These are phyloP conservation scores for Leccinellum luteum DNA, from an alignment of 768 basidiomycete genomes.

Conservation along the genomic window DNA sequence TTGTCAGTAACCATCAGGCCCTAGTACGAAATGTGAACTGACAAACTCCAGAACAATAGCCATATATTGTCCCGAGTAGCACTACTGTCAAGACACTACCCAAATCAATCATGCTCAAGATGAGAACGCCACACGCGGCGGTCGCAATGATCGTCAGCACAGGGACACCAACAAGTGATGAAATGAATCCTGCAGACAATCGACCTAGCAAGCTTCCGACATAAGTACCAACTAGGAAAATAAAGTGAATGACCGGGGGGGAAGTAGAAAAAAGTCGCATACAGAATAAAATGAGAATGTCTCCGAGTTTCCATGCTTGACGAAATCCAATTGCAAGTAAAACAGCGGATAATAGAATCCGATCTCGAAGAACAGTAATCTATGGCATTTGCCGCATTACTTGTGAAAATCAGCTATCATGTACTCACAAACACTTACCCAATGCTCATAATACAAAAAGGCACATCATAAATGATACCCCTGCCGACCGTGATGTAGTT, in stretches of 20 bases:
- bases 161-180: constrained; percentile 41
- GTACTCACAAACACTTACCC: constrained; percentile 18
- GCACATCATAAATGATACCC: constrained; percentile 12
- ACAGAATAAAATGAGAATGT: constrained; percentile 60
- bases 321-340: constrained; percentile 54
- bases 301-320: constrained; percentile 43
- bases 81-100: constrained; percentile 34
- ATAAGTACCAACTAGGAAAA: constrained; percentile 44
- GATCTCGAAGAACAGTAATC: constrained; percentile 27
- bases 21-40: constrained; percentile 9
- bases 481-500: constrained; percentile 18
- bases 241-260: neutral
- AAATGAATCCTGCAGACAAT: constrained; percentile 43
- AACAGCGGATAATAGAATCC: constrained; percentile 53
- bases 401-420: neutral
- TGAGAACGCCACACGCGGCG: constrained; percentile 32
- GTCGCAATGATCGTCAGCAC: constrained; percentile 40
- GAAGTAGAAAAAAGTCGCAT: neutral
- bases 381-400: neutral
- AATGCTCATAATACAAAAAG: constrained; percentile 16
- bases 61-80: constrained; percentile 42
- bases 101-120: constrained; percentile 45
- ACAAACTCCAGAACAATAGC: constrained; percentile 49
- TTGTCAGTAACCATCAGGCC: neutral
- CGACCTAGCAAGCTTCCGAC: constrained; percentile 51